Evolutionary conservation across 2,329 filamentous ascomycete species (phyloP), one percentile per base, ranked within the genome.

Genomic region (Fusarium sacchari): DNA sequence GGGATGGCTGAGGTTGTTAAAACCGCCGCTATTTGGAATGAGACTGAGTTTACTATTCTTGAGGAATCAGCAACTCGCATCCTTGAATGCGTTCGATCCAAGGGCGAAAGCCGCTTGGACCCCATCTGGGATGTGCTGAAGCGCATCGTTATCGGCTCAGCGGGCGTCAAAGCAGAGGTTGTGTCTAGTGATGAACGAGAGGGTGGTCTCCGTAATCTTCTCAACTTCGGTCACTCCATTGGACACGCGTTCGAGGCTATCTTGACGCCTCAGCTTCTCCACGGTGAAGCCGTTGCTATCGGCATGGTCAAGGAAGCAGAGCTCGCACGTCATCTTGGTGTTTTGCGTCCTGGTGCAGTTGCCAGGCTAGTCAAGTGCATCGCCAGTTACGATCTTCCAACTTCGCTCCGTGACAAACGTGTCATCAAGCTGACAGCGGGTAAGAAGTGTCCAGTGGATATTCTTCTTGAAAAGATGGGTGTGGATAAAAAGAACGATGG

Each of bases 401-500:
- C 93, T 8, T 95, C 94, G 1, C 83, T 98, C 14, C 88, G 92
- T 40, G 95, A 99, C 83, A 93, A 95, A 81, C 90, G 91, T 36
- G 92, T 99, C 47, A 88, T 92, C 47, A 94, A 92, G 78, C 85
- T 96, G 70, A 95, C 94, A 9, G 95, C 94, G 4, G 94, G 93
- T 60, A 98, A 97, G 83, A 88, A 90, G 73, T 99, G 96, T 80
- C 92, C 93, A 0, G 94, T 98, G 6, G 94, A 98, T 76, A 89
- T 93, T 40, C 84, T 99, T 58, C 88, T 99, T 64, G 88, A 92
- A 74, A 97, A 97, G 81, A 99, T 99, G 96, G 95, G 93, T 1
- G 93, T 99, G 14, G 96, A 99, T 84, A 99, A 99, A 88, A 99
- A 99, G 87, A 99, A 99, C 75, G 93, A 97, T 49, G 96, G 96